These are phyloP conservation scores for Phaseolus coccineus DNA, from an alignment of 331 rosid species.

Conservation along the genomic window DNA sequence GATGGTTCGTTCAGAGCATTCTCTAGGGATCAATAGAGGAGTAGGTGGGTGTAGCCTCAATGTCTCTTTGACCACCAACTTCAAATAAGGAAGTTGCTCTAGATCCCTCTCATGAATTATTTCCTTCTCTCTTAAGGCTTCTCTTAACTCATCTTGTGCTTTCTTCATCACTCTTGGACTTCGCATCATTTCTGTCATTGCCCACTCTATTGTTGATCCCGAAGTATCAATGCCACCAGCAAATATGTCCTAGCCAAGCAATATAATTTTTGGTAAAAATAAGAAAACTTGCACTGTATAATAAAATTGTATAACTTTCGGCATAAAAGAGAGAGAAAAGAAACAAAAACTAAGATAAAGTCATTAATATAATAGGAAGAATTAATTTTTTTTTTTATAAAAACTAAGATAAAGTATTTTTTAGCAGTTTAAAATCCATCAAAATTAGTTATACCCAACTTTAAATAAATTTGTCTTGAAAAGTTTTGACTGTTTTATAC, in stretches of 20 bases:
- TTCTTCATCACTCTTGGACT: constrained; percentile 43
- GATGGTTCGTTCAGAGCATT: constrained; percentile 9
- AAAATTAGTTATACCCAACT: no score
- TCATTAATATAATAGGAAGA: no score
- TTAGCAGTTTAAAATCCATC: no score
- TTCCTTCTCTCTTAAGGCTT: constrained; percentile 25
- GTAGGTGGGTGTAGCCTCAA: constrained; percentile 39
- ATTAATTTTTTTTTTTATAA: no score
- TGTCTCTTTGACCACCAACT: constrained; percentile 48
- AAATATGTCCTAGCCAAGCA: constrained; percentile 39
- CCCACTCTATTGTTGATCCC: constrained; percentile 39
- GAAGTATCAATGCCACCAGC: constrained; percentile 39
- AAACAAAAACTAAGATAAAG: no score
- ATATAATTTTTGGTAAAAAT: neutral
- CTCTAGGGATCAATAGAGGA: constrained; percentile 45
- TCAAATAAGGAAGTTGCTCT: constrained; percentile 38
- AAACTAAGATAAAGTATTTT: no score
- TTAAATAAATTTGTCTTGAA: no score
- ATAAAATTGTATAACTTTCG: no score
- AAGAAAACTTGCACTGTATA: neutral
- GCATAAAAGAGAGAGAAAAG: no score
- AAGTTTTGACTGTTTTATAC: no score
- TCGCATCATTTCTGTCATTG: constrained; percentile 44
- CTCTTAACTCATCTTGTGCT: constrained; percentile 40
- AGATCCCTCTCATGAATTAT: constrained; percentile 36